Base-by-base conservation (phyloP, 345 rosid species). In the Limnanthes douglasii region DNA sequence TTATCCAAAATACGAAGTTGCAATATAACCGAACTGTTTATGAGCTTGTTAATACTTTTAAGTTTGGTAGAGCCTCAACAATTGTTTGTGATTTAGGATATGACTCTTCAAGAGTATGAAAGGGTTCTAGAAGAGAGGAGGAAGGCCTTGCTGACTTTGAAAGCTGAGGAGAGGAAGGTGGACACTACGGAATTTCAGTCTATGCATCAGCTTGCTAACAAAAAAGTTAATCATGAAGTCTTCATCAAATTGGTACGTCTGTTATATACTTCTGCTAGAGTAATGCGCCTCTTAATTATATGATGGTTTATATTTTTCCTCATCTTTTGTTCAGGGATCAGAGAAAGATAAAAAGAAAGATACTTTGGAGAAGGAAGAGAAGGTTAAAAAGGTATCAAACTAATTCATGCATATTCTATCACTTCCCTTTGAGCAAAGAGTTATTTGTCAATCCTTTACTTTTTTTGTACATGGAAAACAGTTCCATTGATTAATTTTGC, bases 81-180 rank as follows among this genome's bases (percentile, higher is more conserved):
- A 11, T n/a, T 45, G 46, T 18, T 3, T 24, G 32, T 39, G 21
- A 32, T 26, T 1, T 34, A 84, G 98, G 84, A 84, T 55, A 88
- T 88, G 97, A 83, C 95, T 7, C 38, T 88, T 43, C 90, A 73
- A 29, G 95, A 88, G 71, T 88, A 88, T 47, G 64, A 84, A 64
- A 88, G 73, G 37, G 61, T 65, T 20, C 69, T 61, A 35, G 83
- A 61, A 50, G 86, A 73, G 66, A 76, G 72, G 41, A 71, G 72
- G 61, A 78, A 74, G 55, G 70, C 65, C 24, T 56, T 74, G 26
- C 78, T 42, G 45, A 58, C 67, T 4, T 53, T 55, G 5, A 78
- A 66, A 63, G 53, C 70, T 5, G 74, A 73, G 56, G 84, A 59
- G 43, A 69, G 84, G 50, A 78, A 74, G 52, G 84, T 74, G 37